Conservation (phyloP, 495 filamentous ascomycete species). For the Paragyromitra xinjiangensis region DNA sequence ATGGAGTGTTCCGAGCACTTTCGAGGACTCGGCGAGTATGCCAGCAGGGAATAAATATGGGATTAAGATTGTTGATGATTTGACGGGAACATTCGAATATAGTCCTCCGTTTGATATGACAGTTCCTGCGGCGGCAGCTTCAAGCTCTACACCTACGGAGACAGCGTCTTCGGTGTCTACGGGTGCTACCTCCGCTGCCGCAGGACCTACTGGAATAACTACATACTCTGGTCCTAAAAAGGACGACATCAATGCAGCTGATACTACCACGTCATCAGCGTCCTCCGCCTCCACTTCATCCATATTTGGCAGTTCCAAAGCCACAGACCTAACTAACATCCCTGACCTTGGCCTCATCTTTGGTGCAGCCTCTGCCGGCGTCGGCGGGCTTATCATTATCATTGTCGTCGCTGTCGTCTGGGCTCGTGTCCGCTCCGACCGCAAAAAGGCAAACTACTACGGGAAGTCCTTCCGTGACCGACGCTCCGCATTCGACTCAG, state of each 20-base stretch:
- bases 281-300: constrained; percentile 23
- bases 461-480: constrained; percentile 53
- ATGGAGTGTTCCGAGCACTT: constrained; percentile 51
- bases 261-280: constrained; percentile 1
- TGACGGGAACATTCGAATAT: constrained; percentile 54
- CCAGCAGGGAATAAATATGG: constrained; percentile 53
- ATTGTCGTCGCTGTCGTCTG: constrained; percentile 52
- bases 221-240: background rate
- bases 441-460: constrained; percentile 48
- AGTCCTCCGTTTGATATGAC: constrained; percentile 54
- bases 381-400: constrained; percentile 48
- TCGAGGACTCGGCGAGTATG: constrained; percentile 52
- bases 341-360: constrained; percentile 54
- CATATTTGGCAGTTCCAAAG: constrained; percentile 3
- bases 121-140: constrained; percentile 38
- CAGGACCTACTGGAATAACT: constrained; percentile 3
- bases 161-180: background rate
- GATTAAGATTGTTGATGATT: constrained; percentile 53
- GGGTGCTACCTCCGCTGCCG: background rate
- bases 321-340: constrained; percentile 17
- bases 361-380: constrained; percentile 47
- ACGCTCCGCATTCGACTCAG: constrained; percentile 45
- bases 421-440: constrained; percentile 52
- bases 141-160: constrained; percentile 6
- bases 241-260: background rate